These are phyloP conservation scores for Russula vinacea DNA, from an alignment of 768 basidiomycete species.

Conservation along the genomic window DNA sequence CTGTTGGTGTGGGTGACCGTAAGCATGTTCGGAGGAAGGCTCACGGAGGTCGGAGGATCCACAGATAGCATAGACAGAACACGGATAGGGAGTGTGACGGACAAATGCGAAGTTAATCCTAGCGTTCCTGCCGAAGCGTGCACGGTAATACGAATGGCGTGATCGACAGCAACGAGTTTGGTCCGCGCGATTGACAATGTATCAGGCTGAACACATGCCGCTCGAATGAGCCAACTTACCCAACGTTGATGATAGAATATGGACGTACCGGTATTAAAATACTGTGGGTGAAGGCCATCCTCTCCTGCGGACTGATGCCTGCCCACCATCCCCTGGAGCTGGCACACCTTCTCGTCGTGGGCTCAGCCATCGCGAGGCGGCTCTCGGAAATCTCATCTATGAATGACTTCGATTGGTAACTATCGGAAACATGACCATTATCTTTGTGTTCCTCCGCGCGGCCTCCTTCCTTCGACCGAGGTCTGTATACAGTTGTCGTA, in stretches of 20 bases:
- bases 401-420: slow-evolving; percentile 59
- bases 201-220: slow-evolving; percentile 49
- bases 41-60: slow-evolving; percentile 63
- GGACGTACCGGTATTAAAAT: slow-evolving; percentile 70
- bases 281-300: slow-evolving; percentile 61
- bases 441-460: slow-evolving; percentile 30
- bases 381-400: slow-evolving; percentile 65
- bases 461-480: slow-evolving; percentile 43
- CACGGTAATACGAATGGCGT: slow-evolving; percentile 62
- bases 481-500: slow-evolving; percentile 63
- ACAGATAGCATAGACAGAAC: slow-evolving; percentile 84
- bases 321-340: slow-evolving; percentile 90
- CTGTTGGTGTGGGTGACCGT: background rate
- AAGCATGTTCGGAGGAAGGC: slow-evolving; percentile 14
- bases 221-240: slow-evolving; percentile 1
- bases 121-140: slow-evolving; percentile 46
- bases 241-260: background rate
- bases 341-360: slow-evolving; percentile 61
- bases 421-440: slow-evolving; percentile 49
- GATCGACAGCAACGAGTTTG: slow-evolving; percentile 72
- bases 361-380: slow-evolving; percentile 61
- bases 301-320: slow-evolving; percentile 64
- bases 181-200: slow-evolving; percentile 65
- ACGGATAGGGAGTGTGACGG: slow-evolving; percentile 67
- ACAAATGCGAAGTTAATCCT: slow-evolving; percentile 56